Evolutionary conservation across 2,329 filamentous ascomycete genomes (phyloP).

Genomic region (Aspergillus chevalieri): DNA sequence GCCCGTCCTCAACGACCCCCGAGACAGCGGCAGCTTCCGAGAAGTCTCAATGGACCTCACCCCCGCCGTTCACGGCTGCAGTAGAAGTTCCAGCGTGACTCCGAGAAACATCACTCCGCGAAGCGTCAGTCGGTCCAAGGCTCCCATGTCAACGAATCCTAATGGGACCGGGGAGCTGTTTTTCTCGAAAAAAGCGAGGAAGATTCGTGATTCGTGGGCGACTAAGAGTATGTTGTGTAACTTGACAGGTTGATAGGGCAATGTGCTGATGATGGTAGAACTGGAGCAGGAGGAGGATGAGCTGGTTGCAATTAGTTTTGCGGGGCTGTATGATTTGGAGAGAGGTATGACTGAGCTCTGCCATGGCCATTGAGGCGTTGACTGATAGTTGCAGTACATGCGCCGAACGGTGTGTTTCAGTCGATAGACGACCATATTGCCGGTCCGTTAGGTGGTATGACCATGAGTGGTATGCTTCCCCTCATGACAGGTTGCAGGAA

Average conservation of each 20-base stretch:
- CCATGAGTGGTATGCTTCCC: constrained; percentile 10
- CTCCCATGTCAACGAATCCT: constrained; percentile 4
- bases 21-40: constrained; percentile 10
- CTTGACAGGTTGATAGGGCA: not conserved
- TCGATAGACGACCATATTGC: constrained; percentile 4
- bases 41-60: not conserved
- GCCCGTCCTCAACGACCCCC: constrained; percentile 16
- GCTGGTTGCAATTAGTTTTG: constrained; percentile 24
- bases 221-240: constrained; percentile 15
- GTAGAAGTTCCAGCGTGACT: constrained; percentile 15
- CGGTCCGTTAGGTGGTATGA: constrained; percentile 5
- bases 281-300: constrained; percentile 25
- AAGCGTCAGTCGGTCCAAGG: constrained; percentile 6
- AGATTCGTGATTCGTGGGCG: constrained; percentile 23
- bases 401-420: constrained; percentile 19
- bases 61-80: constrained; percentile 6
- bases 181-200: constrained; percentile 15
- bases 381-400: constrained; percentile 16
- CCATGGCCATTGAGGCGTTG: not conserved
- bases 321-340: constrained; percentile 24
- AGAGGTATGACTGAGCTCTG: constrained; percentile 12
- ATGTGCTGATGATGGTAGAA: constrained; percentile 9
- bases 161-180: constrained; percentile 11
- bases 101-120: constrained; percentile 8
- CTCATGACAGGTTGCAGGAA: not conserved